Base-by-base conservation (phyloP, 2,329 filamentous ascomycete species). In the Ascochyta lentis region DNA sequence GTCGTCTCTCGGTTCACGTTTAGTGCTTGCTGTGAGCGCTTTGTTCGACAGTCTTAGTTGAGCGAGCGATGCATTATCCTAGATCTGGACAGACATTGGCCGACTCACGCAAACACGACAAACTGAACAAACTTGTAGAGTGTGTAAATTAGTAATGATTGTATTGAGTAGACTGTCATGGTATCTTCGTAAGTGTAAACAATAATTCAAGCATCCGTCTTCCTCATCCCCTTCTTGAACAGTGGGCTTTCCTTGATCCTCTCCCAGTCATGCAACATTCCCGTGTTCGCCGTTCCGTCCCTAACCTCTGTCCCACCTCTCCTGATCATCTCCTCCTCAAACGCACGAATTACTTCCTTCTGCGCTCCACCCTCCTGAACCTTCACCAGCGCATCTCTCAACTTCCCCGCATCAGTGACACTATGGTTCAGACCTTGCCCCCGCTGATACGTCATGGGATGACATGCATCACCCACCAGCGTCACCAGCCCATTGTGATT, bases 371-470 rank as follows among this genome's bases (percentile, higher is more conserved):
- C 63, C 5, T 65, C 51, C n/a, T 58, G 34, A 7, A 73, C 60
- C 34, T 61, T 58, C 10, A 70, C 40, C 16, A 78, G 58, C 1
- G 69, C 63, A 59, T 73, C 66, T 35, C 76, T 67, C 8, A 82
- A 56, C 52, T 77, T 75, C 1, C 69, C 73, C 4, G 75, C 78
- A 55, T 82, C 80, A 1, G 74, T 74, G 9, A 82, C 68, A 3
- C 76, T 75, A 54, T 81, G 79, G 56, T 82, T 82, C n/a, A 82
- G 71, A 0, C 79, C 80, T 63, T 83, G 79, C 0, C 79, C 80
- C 22, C 80, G 75, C 61, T 82, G 74, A 43, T 73, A 76, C 3
- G 74, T 77, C 75, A 79, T 79, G 1, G 74, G 72, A 63, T 78
- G 76, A 42, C 69, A 72, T 1, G 76, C 77, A 56, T 78, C 77